A percentile compares a stretch with the other conserved stretches of the same genome.
Evolutionary conservation across 2,329 filamentous ascomycete genomes (phyloP).

Genomic region (Neonectria punicea): DNA sequence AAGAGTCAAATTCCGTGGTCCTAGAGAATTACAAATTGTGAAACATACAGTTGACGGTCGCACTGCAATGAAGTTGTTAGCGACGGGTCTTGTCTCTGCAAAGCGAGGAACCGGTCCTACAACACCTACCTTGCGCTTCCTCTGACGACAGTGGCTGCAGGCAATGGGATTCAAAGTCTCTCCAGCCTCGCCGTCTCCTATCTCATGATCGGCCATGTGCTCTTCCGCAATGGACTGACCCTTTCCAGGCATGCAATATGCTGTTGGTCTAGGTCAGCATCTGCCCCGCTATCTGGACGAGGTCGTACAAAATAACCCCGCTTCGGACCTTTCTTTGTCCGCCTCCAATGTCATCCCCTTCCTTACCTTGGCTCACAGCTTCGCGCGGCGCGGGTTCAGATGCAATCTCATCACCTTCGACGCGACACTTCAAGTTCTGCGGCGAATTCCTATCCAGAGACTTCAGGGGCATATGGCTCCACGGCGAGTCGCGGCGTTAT

Average conservation of each 20-base stretch:
- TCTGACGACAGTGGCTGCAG: slow-evolving; percentile 47
- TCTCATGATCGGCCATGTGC: slow-evolving; percentile 32
- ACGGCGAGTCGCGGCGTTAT: no score
- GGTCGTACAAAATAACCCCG: slow-evolving; percentile 31
- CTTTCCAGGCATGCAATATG: background rate
- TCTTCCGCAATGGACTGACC: slow-evolving; percentile 9
- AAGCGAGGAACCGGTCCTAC: no score
- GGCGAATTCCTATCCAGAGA: no score
- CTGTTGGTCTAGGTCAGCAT: slow-evolving; percentile 9
- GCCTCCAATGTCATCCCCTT: slow-evolving; percentile 13
- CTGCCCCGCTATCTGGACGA: background rate
- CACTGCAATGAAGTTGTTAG: slow-evolving; percentile 29
- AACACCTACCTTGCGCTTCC: slow-evolving; percentile 46
- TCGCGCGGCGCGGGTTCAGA: no score
- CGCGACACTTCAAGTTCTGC: no score
- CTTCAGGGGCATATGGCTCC: no score
- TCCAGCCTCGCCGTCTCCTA: slow-evolving; percentile 21
- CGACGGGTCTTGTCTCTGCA: background rate
- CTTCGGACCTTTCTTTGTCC: slow-evolving; percentile 45
- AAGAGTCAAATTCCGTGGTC: background rate
- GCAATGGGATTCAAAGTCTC: slow-evolving; percentile 45
- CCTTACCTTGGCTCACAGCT: no score
- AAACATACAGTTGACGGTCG: slow-evolving; percentile 34
- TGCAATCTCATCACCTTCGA: no score
- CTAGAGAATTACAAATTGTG: background rate